Evolutionary conservation across 2,329 filamentous ascomycete species (phyloP).

Genomic region (Colletotrichum zoysiae): DNA sequence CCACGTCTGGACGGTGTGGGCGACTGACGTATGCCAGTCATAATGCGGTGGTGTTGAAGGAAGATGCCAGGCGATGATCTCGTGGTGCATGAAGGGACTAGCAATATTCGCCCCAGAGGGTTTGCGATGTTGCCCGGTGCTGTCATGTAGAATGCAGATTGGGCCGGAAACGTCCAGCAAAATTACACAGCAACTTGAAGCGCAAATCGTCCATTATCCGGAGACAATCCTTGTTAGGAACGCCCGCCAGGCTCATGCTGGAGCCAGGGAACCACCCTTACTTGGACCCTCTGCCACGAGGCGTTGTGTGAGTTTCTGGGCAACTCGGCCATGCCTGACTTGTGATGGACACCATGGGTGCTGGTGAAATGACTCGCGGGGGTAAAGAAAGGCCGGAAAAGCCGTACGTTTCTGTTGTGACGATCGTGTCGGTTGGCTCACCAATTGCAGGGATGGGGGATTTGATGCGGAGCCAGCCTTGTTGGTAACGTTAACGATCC

Average conservation of each 20-base stretch:
- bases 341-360: slow-evolving; percentile 16
- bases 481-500: slow-evolving; percentile 10
- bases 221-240: slow-evolving; percentile 32
- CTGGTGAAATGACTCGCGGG: slow-evolving; percentile 37
- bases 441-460: slow-evolving; percentile 21
- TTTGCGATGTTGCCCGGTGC: background rate
- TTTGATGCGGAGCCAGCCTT: slow-evolving; percentile 26
- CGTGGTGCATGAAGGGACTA: background rate
- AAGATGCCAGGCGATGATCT: background rate
- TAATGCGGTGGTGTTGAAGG: background rate
- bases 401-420: slow-evolving; percentile 16
- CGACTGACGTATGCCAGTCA: slow-evolving; percentile 11
- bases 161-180: slow-evolving; percentile 16
- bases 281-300: slow-evolving; percentile 37
- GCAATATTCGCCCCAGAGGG: background rate
- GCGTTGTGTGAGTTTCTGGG: slow-evolving; percentile 19
- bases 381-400: slow-evolving; percentile 24
- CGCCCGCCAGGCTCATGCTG: slow-evolving; percentile 21
- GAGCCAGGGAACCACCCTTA: slow-evolving; percentile 28
- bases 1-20: slow-evolving; percentile 1
- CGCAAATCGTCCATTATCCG: slow-evolving; percentile 31
- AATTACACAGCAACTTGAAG: slow-evolving; percentile 17
- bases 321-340: slow-evolving; percentile 1
- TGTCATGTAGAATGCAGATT: slow-evolving; percentile 8
- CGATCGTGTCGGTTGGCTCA: slow-evolving; percentile 17